Conservation (phyloP, 768 basidiomycete genomes). For the Lactarius tabidus region DNA sequence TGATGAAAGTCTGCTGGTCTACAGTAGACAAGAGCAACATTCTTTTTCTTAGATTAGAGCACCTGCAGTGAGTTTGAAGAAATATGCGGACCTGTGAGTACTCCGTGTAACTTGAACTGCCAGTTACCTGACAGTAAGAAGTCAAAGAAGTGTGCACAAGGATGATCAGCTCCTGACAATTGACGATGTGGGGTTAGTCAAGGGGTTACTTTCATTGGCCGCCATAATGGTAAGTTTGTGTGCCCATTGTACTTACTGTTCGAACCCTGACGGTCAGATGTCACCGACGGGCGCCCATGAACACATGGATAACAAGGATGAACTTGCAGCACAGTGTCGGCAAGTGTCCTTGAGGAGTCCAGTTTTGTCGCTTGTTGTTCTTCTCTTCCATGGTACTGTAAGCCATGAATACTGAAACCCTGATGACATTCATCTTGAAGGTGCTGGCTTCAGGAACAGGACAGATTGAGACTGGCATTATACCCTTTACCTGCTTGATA, state of each 20-base stretch:
- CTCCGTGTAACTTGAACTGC: neutral
- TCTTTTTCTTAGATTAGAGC: neutral
- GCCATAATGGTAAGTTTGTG: neutral
- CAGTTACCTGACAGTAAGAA: neutral
- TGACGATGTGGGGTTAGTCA: neutral
- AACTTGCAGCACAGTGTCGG: neutral
- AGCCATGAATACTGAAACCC: neutral
- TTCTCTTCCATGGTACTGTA: neutral
- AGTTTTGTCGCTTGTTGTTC: neutral
- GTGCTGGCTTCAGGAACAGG: conserved; percentile 7
- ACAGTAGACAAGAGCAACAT: neutral
- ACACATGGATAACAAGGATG: neutral
- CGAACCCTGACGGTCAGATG: too few species aligned
- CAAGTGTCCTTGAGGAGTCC: neutral
- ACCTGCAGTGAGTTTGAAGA: neutral
- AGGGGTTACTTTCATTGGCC: neutral
- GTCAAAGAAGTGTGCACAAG: neutral
- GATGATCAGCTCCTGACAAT: neutral
- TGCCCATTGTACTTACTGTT: neutral
- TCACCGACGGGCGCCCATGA: neutral
- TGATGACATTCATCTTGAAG: neutral
- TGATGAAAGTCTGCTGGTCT: neutral
- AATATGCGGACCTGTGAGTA: neutral
- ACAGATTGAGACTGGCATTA: neutral
- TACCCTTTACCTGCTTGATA: neutral